These are phyloP conservation scores for Vitis vinifera DNA, from an alignment of 164 flowering plant species.

Conservation along the genomic window ASM3070453v1 NC_081814.1:22985001-22985500, in stretches of 20 bases:
- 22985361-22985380: constrained; percentile 41
- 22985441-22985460: constrained; percentile 9
- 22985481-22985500: constrained; percentile 23
- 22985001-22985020: too few relatives aligned
- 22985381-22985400: constrained; percentile 36
- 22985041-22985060: too few relatives aligned
- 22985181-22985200: constrained; percentile 35
- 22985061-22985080: too few relatives aligned
- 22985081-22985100: too few relatives aligned
- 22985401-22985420: constrained; percentile 27
- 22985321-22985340: constrained; percentile 32
- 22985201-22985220: constrained; percentile 46
- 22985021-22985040: too few relatives aligned
- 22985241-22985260: constrained; percentile 13
- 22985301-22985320: constrained; percentile 23
- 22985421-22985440: constrained; percentile 9
- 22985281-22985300: constrained; percentile 30
- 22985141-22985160: too few relatives aligned
- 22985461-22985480: constrained; percentile 15
- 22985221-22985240: constrained; percentile 19
- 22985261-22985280: constrained; percentile 6
- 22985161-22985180: constrained; percentile 44
- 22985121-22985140: too few relatives aligned
- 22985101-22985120: too few relatives aligned
- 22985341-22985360: constrained; percentile 41